Conservation (phyloP, 2,329 filamentous ascomycete genomes). For the Penicillium sp. region DNA sequence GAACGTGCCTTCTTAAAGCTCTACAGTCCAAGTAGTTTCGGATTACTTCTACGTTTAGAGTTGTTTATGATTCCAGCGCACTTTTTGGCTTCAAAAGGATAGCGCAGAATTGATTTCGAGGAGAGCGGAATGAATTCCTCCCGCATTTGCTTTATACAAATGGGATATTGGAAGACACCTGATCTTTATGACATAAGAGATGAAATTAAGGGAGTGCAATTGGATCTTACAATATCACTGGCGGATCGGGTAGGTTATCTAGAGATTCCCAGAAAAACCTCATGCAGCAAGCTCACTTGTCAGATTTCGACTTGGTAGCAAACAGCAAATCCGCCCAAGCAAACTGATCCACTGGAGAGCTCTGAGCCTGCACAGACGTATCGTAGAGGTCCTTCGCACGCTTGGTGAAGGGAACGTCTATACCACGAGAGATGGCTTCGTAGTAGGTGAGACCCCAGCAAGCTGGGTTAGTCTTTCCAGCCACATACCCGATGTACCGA, state of each 20-base stretch:
- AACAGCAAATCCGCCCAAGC: not conserved
- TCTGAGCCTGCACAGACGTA: not conserved
- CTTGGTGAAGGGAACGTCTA: not conserved
- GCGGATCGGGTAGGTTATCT: too few relatives aligned
- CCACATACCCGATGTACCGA: not conserved
- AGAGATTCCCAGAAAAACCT: too few relatives aligned
- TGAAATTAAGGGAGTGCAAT: not conserved
- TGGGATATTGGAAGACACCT: not conserved
- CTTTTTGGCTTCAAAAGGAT: not conserved
- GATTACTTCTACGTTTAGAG: not conserved
- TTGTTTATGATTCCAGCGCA: not conserved
- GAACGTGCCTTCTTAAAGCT: not conserved
- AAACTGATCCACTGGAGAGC: not conserved
- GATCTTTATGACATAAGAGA: slow-evolving; percentile 31
- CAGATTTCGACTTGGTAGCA: not conserved
- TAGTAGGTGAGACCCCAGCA: not conserved
- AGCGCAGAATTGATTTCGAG: not conserved
- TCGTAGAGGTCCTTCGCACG: not conserved
- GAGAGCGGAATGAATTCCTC: not conserved
- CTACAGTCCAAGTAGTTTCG: not conserved
- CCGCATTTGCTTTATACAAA: not conserved
- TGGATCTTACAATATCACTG: too few relatives aligned
- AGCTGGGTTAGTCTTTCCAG: not conserved
- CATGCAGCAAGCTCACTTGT: not conserved
- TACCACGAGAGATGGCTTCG: not conserved